Evolutionary conservation across 139 green algal species (phyloP).

Genomic region (Chlamydomonas eustigma): DNA sequence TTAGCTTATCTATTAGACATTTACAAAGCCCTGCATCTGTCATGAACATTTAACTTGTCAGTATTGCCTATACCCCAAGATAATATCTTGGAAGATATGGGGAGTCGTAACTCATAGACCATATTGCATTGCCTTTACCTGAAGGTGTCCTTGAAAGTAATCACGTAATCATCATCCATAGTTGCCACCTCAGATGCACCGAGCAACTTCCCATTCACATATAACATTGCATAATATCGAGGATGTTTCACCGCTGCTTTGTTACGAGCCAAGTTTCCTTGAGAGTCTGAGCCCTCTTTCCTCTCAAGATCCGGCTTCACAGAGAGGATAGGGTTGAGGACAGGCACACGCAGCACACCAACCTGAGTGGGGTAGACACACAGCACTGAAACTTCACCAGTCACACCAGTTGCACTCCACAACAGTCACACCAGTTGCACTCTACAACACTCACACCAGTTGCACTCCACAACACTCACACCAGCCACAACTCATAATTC

Average conservation of each 20-base stretch:
- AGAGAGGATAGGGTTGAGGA: constrained; percentile 42
- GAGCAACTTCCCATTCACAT: constrained; percentile 46
- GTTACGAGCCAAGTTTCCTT: background rate
- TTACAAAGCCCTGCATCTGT: no score
- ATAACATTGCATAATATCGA: constrained; percentile 41
- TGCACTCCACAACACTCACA: background rate
- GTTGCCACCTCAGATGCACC: constrained; percentile 20
- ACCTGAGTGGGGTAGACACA: constrained; percentile 22
- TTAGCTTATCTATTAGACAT: no score
- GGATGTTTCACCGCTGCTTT: no score
- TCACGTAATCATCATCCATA: constrained; percentile 39
- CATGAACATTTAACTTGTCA: no score
- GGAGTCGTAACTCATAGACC: no score
- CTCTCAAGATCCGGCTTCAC: constrained; percentile 12
- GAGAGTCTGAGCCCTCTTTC: background rate
- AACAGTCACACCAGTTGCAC: background rate
- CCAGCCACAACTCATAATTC: background rate
- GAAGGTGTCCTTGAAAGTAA: constrained; percentile 53
- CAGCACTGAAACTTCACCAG: background rate
- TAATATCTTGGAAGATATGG: no score
- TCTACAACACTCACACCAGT: background rate
- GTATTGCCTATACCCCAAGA: no score
- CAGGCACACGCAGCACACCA: constrained; percentile 36
- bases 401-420: background rate
- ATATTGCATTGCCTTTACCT: no score